Base-by-base conservation (phyloP, 2,329 filamentous ascomycete genomes). In the Colletotrichum sp. region DNA sequence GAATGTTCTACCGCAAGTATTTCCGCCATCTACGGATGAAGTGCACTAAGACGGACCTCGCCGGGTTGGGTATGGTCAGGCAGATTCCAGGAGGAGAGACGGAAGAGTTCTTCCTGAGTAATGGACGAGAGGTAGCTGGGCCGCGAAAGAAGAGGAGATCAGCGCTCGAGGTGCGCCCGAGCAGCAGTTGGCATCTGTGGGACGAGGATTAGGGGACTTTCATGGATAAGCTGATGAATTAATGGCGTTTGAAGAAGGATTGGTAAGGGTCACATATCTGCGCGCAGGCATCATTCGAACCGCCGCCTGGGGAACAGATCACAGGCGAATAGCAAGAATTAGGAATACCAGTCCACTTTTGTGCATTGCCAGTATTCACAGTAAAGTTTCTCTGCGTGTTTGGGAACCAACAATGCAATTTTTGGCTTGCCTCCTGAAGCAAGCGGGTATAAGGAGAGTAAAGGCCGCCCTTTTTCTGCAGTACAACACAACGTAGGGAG, bases 1-100 rank as follows among this genome's bases (percentile, higher is more conserved):
- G 75, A 5, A 76, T 77, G 75, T 77, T 75, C 22, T 76, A 77
- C 52, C 75, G 75, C 57, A 77, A 77, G 48, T 76, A 76, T 48
- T 77, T 77, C 59, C 72, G 72, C 8, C 75, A 77, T 59, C 28
- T 77, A 32, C 26, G 68, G 30, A 77, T 77, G 75, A 72, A 75
- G 64, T 77, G 75, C 64, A 72, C 73, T 10, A 77, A 77, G 63
- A 77, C 75, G 28, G 75, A 77, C 36, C 69, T 75, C 15, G 64
- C 72, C 8, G 75, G 72, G 22, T 69, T 77, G 18, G 75, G 75
- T 6, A 76, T 77, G 67, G 75, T 77, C 10, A 64, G 75, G 34
- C 72, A 76, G 48, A 39, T 39, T 16, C 68, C 73, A 22, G 73
- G 69, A 15, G 57, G 48, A 5, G 72, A 76, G 57, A 76, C 72